Base-by-base conservation (phyloP, 192 early-diverging fungal genomes). In the Coemansia sp. region DNA sequence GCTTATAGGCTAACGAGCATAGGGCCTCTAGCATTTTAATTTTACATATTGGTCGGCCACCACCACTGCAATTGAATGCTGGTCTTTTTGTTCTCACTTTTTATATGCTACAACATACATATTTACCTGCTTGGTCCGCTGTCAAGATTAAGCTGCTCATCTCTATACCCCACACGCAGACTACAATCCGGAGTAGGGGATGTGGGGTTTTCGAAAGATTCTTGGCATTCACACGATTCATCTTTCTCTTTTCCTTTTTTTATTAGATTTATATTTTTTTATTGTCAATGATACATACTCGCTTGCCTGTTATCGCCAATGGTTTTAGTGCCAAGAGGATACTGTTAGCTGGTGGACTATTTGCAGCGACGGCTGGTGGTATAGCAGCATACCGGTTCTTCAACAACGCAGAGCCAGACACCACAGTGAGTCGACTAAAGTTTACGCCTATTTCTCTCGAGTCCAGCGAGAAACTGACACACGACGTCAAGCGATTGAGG, bases 401-500 rank as follows among this genome's bases (percentile, higher is more conserved):
- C 44, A 66, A 50, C 34, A 66, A 66, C 33, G 29, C 34, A 33
- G 16, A 46, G 5, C 44, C 27, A 12, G 64, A 66, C 47, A 52
- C 46, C 12, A 7, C 47, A 16, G 27, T 66, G 8, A 34, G 40
- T 8, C 64, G 64, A 27, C 64, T 62, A 16, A 33, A 64, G 43
- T 53, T 73, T 33, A 55, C 47, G 58, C 71, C 64, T 16, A 65
- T 87, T 57, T 78, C 55, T 36, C 81, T 87, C 55, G 49, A 72
- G 71, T 76, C 73, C 34, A 66, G 64, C 57, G 38, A 85, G 58
- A 81, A 83, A 6, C 83, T 95, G 71, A 93, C 89, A 68, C 87
- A 93, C 78, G 87, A 94, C 69, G 90, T 90, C 41, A 80, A 78
- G 9, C 68, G 83, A 22, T 89, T 89, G 80, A 81, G 88, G 31